Conservation (phyloP, 352 stramenopile species). For the Globisporangium mamillatum region DNA sequence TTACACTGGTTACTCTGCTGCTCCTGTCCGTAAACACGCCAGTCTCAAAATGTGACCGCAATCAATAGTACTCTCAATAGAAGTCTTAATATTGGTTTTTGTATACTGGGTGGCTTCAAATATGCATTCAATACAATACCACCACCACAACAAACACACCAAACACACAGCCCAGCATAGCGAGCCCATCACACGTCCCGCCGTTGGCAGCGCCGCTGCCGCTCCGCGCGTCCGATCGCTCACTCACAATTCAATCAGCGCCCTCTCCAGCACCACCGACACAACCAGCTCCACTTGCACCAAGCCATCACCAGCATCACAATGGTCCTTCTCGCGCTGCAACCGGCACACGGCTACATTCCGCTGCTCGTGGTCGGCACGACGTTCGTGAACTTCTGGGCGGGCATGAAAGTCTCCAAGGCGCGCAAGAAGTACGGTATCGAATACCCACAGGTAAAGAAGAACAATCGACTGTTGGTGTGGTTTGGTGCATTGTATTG, state of each 20-base stretch:
- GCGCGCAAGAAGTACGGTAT: conserved; percentile 18
- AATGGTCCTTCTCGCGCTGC: conserved; percentile 3
- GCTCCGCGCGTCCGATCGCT: too few species aligned
- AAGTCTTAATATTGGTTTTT: not conserved
- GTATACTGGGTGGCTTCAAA: not conserved
- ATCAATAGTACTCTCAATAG: not conserved
- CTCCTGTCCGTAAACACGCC: not conserved
- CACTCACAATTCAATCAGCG: too few species aligned
- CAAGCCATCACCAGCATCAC: too few species aligned
- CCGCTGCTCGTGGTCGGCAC: conserved; percentile 41
- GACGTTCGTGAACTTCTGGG: conserved; percentile 57
- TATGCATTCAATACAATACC: not conserved
- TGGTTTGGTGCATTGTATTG: too few species aligned
- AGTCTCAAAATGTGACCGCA: not conserved
- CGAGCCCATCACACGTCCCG: too few species aligned
- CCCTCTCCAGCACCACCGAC: too few species aligned
- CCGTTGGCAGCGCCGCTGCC: too few species aligned
- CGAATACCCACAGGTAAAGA: conserved; percentile 13
- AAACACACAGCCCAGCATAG: too few species aligned
- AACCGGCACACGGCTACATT: conserved; percentile 19
- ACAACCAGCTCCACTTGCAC: too few species aligned
- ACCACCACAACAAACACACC: not conserved
- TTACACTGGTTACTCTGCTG: too few species aligned
- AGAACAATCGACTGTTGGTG: too few species aligned
- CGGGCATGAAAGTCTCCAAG: conserved; percentile 45